These are phyloP conservation scores for Globisporangium recalcitrans DNA, from an alignment of 352 stramenopile species.

Conservation along the genomic window DNA sequence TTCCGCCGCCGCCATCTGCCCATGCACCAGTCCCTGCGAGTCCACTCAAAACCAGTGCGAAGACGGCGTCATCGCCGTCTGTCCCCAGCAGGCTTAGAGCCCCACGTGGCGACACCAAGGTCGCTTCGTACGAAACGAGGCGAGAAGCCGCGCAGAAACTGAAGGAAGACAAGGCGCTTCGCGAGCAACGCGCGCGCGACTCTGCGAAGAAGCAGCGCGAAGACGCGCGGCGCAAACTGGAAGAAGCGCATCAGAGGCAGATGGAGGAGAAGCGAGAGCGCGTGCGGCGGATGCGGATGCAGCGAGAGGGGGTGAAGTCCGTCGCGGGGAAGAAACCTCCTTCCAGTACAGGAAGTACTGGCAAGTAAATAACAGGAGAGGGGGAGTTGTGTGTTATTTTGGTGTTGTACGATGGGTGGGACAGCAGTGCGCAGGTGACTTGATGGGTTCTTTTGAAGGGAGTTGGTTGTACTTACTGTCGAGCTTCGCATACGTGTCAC, in stretches of 20 bases:
- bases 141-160: conserved; percentile 57
- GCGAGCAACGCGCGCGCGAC: conserved; percentile 55
- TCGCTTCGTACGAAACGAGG: conserved; percentile 44
- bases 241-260: conserved; percentile 60
- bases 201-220: conserved; percentile 62
- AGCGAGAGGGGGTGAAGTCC: conserved; percentile 31
- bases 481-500: neutral
- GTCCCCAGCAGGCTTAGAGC: conserved; percentile 22
- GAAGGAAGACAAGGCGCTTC: conserved; percentile 63
- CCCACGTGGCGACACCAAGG: conserved; percentile 13
- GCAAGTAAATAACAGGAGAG: neutral
- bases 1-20: neutral
- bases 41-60: conserved; percentile 12
- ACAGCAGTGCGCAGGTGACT: too few relatives aligned
- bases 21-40: conserved; percentile 5
- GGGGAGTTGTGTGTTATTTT: neutral
- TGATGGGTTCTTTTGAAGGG: neutral
- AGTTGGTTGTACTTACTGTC: neutral
- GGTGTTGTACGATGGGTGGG: neutral
- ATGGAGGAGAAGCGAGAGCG: conserved; percentile 66
- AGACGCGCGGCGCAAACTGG: conserved; percentile 51
- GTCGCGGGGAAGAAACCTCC: conserved; percentile 17
- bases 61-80: conserved; percentile 23
- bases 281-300: conserved; percentile 50
- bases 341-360: conserved; percentile 10